These are phyloP conservation scores for Pleurotus eryngii DNA, from an alignment of 768 basidiomycete genomes.

Conservation along the genomic window DNA sequence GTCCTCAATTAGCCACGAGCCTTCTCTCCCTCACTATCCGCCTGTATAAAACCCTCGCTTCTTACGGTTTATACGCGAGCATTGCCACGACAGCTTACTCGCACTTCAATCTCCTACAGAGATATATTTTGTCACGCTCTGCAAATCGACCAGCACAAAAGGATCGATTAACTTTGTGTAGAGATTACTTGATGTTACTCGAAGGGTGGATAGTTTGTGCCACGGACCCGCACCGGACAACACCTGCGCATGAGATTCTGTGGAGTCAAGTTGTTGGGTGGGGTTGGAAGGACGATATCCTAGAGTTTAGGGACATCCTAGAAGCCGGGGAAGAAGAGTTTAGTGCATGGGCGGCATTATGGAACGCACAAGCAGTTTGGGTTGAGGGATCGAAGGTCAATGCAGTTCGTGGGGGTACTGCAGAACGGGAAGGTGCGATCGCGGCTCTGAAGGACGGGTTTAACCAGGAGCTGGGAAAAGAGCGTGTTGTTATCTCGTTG, in stretches of 20 bases:
- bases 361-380: slow-evolving; percentile 63
- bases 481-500: slow-evolving; percentile 30
- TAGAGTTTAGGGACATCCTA: slow-evolving; percentile 35
- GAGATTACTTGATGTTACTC: slow-evolving; percentile 57
- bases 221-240: slow-evolving; percentile 86
- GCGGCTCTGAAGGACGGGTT: slow-evolving; percentile 38
- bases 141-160: slow-evolving; percentile 16
- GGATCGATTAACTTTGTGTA: slow-evolving; percentile 21
- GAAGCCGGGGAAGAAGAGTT: slow-evolving; percentile 28
- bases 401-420: slow-evolving; percentile 58
- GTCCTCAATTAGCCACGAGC: slow-evolving; percentile 39
- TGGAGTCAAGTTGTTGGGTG: slow-evolving; percentile 87
- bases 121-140: slow-evolving; percentile 37
- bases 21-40: slow-evolving; percentile 58
- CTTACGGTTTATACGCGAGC: slow-evolving; percentile 76
- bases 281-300: slow-evolving; percentile 65
- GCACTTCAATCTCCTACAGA: slow-evolving; percentile 49
- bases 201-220: slow-evolving; percentile 80
- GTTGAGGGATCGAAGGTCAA: slow-evolving; percentile 78
- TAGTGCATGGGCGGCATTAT: slow-evolving; percentile 45
- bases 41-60: slow-evolving; percentile 62
- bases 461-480: slow-evolving; percentile 24
- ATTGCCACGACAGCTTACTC: slow-evolving; percentile 62
- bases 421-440: slow-evolving; percentile 48
- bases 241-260: slow-evolving; percentile 79